These are phyloP conservation scores for Globisporangium uncinulatum DNA, from an alignment of 352 stramenopile species.

Conservation along the genomic window DNA sequence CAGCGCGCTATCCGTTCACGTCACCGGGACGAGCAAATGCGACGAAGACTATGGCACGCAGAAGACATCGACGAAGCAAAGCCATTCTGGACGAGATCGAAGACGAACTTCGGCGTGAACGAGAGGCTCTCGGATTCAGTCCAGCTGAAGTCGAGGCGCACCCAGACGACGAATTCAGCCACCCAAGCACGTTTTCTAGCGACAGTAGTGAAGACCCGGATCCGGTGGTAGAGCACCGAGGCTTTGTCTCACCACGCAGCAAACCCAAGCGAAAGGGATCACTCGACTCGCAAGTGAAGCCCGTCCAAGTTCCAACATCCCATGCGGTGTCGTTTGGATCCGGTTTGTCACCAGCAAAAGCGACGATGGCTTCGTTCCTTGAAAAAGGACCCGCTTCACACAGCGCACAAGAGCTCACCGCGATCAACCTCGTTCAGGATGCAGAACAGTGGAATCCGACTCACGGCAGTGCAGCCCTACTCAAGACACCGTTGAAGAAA, in stretches of 20 bases:
- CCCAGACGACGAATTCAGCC: slow-evolving; percentile 3
- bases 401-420: too few species aligned
- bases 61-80: slow-evolving; percentile 8
- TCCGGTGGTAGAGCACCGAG: neutral
- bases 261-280: neutral
- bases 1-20: neutral
- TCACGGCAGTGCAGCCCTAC: too few species aligned
- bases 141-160: neutral
- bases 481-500: too few species aligned
- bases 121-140: neutral
- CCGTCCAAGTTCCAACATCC: too few species aligned
- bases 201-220: neutral
- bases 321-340: too few species aligned
- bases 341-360: too few species aligned
- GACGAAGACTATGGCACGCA: neutral
- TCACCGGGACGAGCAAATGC: neutral
- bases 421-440: too few species aligned
- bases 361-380: too few species aligned
- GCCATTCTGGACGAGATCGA: slow-evolving; percentile 15
- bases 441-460: too few species aligned
- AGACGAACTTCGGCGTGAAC: slow-evolving; percentile 7
- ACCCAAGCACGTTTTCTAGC: slow-evolving; percentile 4
- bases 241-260: neutral
- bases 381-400: too few species aligned
- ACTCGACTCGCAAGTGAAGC: too few species aligned